Evolutionary conservation across 176 grass and related monocot species (phyloP).

Genomic region (Triticum turgidum): DNA sequence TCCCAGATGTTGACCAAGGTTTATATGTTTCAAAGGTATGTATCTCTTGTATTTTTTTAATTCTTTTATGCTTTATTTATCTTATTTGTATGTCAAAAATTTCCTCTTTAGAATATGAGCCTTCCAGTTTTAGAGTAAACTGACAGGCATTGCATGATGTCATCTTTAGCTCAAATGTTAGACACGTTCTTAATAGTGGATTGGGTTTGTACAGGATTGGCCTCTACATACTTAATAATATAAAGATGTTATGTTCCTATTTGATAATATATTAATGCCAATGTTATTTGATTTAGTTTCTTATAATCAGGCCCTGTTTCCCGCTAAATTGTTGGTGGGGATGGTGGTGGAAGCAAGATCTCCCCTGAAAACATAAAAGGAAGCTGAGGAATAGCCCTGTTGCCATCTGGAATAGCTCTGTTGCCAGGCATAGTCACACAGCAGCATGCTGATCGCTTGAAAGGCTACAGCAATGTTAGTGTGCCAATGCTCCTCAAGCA

Average conservation of each 20-base stretch:
- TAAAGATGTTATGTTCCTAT: background rate
- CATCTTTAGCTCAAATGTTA: background rate
- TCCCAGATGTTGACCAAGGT: background rate
- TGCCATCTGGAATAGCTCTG: background rate
- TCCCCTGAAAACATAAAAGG: background rate
- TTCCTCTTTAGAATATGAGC: background rate
- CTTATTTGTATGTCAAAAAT: background rate
- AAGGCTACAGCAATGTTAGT: background rate
- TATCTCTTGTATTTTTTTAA: background rate
- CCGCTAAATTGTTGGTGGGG: background rate
- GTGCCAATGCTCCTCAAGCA: background rate
- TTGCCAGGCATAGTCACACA: background rate
- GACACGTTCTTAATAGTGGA: background rate
- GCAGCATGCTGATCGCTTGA: background rate
- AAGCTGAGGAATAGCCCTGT: background rate
- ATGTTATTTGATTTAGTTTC: background rate
- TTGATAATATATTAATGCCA: background rate
- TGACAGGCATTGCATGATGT: background rate
- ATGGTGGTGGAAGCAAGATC: background rate
- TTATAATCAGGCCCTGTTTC: background rate
- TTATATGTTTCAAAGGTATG: constrained; percentile 12
- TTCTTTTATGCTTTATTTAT: background rate
- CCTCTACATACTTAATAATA: background rate
- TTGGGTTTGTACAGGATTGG: background rate
- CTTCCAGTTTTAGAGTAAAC: background rate